Evolutionary conservation across 257 asterid species (phyloP).

Genomic region (Lavandula angustifolia): DNA sequence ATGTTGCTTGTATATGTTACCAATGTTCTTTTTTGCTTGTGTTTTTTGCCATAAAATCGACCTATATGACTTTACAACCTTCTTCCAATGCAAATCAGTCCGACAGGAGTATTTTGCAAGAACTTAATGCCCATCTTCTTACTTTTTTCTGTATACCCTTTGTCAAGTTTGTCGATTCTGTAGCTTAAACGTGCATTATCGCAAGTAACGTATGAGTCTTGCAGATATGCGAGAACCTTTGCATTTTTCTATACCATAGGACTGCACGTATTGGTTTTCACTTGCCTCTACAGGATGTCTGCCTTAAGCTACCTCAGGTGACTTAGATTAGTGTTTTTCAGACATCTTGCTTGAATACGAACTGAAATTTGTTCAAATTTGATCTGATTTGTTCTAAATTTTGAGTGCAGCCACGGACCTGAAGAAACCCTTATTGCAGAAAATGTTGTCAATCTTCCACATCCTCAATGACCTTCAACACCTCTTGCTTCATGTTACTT

Average conservation of each 20-base stretch:
- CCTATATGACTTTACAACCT: conserved; percentile 2
- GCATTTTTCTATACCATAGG: conserved; percentile 96
- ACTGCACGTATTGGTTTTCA: conserved; percentile 88
- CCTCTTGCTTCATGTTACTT: background rate
- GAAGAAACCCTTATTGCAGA: conserved; percentile 59
- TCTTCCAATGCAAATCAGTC: background rate
- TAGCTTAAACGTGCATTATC: conserved; percentile 14
- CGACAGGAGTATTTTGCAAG: background rate
- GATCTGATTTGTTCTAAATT: conserved; percentile 23
- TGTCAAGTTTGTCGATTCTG: background rate
- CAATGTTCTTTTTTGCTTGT: background rate
- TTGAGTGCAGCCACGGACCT: conserved; percentile 75
- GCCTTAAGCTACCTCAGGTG: conserved; percentile 94
- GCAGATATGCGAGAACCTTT: conserved; percentile 90
- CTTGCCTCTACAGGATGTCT: conserved; percentile 96
- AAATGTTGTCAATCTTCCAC: conserved; percentile 67
- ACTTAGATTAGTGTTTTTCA: background rate
- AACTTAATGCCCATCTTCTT: background rate
- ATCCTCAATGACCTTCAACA: conserved; percentile 44
- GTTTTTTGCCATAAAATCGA: background rate
- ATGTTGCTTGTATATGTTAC: background rate
- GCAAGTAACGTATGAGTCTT: conserved; percentile 17
- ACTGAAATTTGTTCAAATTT: background rate
- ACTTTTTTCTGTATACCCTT: background rate
- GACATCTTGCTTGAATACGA: background rate